phyloP scores from a whole-genome alignment of 192 early-diverging fungal species.

The Coemansia sp. region DNA sequence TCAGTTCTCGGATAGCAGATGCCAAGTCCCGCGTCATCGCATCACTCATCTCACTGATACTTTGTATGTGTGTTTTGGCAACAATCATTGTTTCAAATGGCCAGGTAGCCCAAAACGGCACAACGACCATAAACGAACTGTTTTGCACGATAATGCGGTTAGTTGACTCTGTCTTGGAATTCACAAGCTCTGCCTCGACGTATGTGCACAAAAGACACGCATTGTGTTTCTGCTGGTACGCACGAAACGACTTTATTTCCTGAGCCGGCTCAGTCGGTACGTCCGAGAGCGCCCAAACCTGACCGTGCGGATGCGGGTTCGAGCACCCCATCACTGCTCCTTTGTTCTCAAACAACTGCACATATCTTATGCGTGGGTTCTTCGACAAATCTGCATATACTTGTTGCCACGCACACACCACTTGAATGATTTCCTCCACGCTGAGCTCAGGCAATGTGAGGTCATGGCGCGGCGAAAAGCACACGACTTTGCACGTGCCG shows the following conservation, averaged over 20 bases:
- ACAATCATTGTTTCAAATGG: conserved; percentile 92
- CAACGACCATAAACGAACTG: conserved; percentile 74
- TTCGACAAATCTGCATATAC: conserved; percentile 58
- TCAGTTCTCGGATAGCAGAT: conserved; percentile 70
- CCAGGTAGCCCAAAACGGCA: conserved; percentile 98
- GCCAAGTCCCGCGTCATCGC: conserved; percentile 68
- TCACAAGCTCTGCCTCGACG: conserved; percentile 41
- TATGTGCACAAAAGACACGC: conserved; percentile 86
- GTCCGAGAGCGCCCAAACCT: conserved; percentile 86
- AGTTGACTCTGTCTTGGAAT: conserved; percentile 28
- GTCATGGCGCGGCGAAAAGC: conserved; percentile 88
- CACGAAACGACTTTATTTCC: conserved; percentile 66
- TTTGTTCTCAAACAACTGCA: conserved; percentile 99
- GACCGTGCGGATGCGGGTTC: conserved; percentile 95
- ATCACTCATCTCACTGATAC: conserved; percentile 55
- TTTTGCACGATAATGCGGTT: conserved; percentile 78
- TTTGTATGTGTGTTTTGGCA: conserved; percentile 61
- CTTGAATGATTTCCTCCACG: conserved; percentile 58
- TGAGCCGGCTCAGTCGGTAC: conserved; percentile 78
- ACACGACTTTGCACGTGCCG: conserved; percentile 88
- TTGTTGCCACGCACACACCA: conserved; percentile 76
- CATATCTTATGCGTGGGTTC: conserved; percentile 65
- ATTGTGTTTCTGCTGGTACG: conserved; percentile 58
- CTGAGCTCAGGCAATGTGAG: conserved; percentile 86
- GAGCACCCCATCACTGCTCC: conserved; percentile 95